These are phyloP conservation scores for Quillaja saponaria DNA, from an alignment of 306 rosid genomes.

Conservation along the genomic window DNA sequence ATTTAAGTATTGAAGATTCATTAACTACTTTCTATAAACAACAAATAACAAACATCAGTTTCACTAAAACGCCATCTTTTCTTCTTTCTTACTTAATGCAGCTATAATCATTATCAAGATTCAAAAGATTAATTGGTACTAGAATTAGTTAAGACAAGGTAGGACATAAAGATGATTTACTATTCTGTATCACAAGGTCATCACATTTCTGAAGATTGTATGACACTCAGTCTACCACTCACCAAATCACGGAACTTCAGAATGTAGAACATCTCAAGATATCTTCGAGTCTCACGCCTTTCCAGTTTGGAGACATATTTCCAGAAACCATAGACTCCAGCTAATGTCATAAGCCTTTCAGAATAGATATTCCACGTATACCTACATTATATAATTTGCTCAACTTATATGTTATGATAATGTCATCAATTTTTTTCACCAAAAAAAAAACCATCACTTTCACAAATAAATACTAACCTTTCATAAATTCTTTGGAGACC, in stretches of 20 bases:
- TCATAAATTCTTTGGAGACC: constrained; percentile 87
- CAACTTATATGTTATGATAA: constrained; percentile 9
- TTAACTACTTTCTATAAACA: background rate
- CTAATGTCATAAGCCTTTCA: constrained; percentile 83
- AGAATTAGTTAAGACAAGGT: background rate
- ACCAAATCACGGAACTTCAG: constrained; percentile 94
- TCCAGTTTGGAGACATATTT: constrained; percentile 88
- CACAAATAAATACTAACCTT: constrained; percentile 40
- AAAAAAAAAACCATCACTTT: background rate
- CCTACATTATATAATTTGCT: constrained; percentile 42
- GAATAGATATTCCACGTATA: constrained; percentile 96
- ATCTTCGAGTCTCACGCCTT: constrained; percentile 81
- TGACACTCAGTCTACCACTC: constrained; percentile 30
- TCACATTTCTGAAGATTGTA: background rate
- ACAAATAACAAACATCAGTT: constrained; percentile 2
- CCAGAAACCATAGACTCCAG: constrained; percentile 96
- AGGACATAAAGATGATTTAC: constrained; percentile 6
- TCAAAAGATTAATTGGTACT: no score
- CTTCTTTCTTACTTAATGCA: constrained; percentile 7
- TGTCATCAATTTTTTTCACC: no score
- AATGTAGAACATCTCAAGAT: constrained; percentile 95
- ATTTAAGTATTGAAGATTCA: background rate
- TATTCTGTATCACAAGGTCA: background rate
- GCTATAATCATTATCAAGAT: no score
- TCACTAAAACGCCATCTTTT: constrained; percentile 3